Evolutionary conservation across 306 rosid species (phyloP).

Genomic region (Urtica urens): DNA sequence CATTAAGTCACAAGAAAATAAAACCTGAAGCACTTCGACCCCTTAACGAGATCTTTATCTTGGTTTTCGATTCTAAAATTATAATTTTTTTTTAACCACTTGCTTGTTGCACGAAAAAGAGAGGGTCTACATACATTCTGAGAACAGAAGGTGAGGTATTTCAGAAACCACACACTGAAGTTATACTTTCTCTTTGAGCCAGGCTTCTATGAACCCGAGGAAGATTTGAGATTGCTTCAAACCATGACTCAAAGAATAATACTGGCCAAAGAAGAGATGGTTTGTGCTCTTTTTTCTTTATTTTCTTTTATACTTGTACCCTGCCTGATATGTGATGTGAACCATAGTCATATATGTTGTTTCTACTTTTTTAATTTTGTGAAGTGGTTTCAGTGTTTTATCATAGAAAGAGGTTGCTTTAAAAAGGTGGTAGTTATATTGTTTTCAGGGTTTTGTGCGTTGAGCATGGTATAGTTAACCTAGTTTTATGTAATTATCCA

Average conservation of each 20-base stretch:
- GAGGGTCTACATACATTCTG: too few species aligned
- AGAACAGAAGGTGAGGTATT: slow-evolving; percentile 71
- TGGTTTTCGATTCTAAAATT: slow-evolving; percentile 5
- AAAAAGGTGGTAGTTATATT: slow-evolving; percentile 97
- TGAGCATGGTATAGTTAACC: slow-evolving; percentile 41
- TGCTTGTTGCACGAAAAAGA: slow-evolving; percentile 18
- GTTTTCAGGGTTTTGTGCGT: slow-evolving; percentile 78
- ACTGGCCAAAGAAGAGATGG: slow-evolving; percentile 78
- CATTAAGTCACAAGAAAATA: too few species aligned
- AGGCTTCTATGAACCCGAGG: slow-evolving; percentile 46
- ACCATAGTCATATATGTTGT: too few species aligned
- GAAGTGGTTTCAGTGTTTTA: slow-evolving; percentile 22
- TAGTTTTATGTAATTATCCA: not conserved
- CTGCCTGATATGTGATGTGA: too few species aligned
- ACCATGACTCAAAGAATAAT: slow-evolving; percentile 67
- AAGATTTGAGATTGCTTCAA: slow-evolving; percentile 34
- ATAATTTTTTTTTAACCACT: slow-evolving; percentile 6
- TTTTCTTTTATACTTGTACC: too few species aligned
- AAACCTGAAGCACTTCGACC: too few species aligned
- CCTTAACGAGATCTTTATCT: not conserved
- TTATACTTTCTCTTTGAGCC: not conserved
- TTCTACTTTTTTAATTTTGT: slow-evolving; percentile 1
- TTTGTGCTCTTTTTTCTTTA: slow-evolving; percentile 16
- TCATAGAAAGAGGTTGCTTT: slow-evolving; percentile 81
- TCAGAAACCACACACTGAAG: slow-evolving; percentile 4